A percentile compares a stretch with the other conserved stretches of the same genome.
Evolutionary conservation across 1,284 basidiomycete species (phyloP).

Genomic region (Ganoderma lucidum): DNA sequence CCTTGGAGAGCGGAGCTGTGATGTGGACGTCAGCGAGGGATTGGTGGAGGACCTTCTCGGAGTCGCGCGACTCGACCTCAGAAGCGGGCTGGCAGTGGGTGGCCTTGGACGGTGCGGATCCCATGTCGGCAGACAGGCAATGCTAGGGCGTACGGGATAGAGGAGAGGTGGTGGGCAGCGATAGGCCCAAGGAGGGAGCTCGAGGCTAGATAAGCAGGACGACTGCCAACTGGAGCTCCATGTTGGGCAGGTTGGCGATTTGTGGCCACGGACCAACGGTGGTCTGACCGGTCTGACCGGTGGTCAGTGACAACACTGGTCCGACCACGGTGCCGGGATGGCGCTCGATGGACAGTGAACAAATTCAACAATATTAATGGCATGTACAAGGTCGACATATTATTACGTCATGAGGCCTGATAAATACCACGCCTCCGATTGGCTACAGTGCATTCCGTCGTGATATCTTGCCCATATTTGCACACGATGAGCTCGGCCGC

Average conservation of each 20-base stretch:
- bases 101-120: constrained; percentile 57
- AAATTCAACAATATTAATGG: neutral
- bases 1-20: constrained; percentile 42
- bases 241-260: neutral
- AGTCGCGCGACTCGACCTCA: constrained; percentile 41
- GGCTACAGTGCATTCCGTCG: neutral
- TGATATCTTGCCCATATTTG: neutral
- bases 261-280: neutral
- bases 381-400: neutral
- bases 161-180: neutral
- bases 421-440: neutral
- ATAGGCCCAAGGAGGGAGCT: neutral
- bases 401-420: neutral
- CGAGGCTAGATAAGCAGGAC: constrained; percentile 10
- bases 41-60: constrained; percentile 41
- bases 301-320: too few relatives aligned
- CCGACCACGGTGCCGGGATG: neutral
- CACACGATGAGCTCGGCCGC: neutral
- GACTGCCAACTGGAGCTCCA: neutral
- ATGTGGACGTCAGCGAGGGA: constrained; percentile 33
- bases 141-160: neutral
- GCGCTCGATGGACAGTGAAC: neutral
- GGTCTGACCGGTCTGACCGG: too few relatives aligned
- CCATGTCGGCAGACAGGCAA: constrained; percentile 48
- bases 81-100: constrained; percentile 24